Evolutionary conservation across 805 yeast species (phyloP).

Genomic region (Wickerhamiella spandovensis): DNA sequence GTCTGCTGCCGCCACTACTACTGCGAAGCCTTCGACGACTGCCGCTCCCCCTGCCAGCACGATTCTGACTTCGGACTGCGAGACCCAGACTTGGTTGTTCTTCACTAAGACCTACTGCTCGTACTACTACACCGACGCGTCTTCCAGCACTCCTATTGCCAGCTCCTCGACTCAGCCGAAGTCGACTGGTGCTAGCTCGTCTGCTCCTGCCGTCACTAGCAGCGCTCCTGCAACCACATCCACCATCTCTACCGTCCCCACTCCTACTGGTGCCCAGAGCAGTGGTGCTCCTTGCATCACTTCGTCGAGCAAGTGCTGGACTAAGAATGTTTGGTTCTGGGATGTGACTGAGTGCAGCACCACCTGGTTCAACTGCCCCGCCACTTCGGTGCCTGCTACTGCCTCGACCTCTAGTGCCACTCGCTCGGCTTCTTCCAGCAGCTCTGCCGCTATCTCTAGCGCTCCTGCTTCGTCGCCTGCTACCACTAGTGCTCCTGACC

Average conservation of each 20-base stretch:
- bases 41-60: background rate
- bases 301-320: background rate
- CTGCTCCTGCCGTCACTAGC: background rate
- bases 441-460: background rate
- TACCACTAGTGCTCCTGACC: background rate
- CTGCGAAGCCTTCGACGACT: background rate
- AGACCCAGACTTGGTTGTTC: background rate
- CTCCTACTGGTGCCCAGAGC: background rate
- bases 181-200: background rate
- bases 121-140: background rate
- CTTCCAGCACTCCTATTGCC: background rate
- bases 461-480: background rate
- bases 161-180: background rate
- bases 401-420: too few relatives aligned
- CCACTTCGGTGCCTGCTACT: background rate
- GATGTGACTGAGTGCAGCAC: background rate
- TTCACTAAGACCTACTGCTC: background rate
- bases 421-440: background rate
- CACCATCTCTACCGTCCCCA: background rate
- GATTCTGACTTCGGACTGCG: background rate
- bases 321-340: background rate
- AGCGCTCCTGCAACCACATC: background rate
- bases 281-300: background rate
- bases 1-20: background rate
- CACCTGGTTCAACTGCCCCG: background rate